These are phyloP conservation scores for Saitozyma podzolica DNA, from an alignment of 768 basidiomycete species.

Conservation along the genomic window DNA sequence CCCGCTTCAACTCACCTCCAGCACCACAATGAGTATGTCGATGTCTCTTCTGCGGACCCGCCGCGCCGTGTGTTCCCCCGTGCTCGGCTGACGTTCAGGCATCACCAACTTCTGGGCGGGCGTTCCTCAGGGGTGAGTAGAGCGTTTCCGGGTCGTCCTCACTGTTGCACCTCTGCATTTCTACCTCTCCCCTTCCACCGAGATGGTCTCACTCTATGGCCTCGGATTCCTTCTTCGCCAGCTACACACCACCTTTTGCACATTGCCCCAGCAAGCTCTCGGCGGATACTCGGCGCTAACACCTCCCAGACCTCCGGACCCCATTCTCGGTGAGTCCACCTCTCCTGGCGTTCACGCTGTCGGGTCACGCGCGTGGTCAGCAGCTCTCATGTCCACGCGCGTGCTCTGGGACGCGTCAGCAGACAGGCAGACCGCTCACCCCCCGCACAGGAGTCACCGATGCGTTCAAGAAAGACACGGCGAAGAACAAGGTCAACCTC, in stretches of 20 bases:
- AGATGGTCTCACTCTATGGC: too few species aligned
- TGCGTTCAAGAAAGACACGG: conserved; percentile 92
- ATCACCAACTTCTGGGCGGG: conserved; percentile 33
- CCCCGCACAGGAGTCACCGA: conserved; percentile 63
- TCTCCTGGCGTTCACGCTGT: background rate
- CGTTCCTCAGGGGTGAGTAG: conserved; percentile 31
- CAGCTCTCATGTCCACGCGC: background rate
- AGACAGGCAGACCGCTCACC: too few species aligned
- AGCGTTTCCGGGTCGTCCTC: background rate
- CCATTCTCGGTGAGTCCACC: conserved; percentile 37
- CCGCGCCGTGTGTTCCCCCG: too few species aligned
- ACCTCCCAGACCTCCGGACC: conserved; percentile 39
- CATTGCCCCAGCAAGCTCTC: too few species aligned
- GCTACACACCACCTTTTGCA: background rate
- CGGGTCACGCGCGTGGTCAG: background rate
- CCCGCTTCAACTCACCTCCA: too few species aligned
- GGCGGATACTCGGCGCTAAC: too few species aligned
- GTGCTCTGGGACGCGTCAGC: too few species aligned
- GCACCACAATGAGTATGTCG: too few species aligned
- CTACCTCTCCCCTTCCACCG: too few species aligned
- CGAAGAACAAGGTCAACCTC: conserved; percentile 89
- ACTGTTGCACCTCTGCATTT: too few species aligned
- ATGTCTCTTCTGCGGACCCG: too few species aligned
- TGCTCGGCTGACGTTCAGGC: conserved; percentile 2
- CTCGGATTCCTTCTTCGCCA: background rate